These are phyloP conservation scores for Pythium apleroticum DNA, from an alignment of 352 stramenopile species.

Conservation along the genomic window DNA sequence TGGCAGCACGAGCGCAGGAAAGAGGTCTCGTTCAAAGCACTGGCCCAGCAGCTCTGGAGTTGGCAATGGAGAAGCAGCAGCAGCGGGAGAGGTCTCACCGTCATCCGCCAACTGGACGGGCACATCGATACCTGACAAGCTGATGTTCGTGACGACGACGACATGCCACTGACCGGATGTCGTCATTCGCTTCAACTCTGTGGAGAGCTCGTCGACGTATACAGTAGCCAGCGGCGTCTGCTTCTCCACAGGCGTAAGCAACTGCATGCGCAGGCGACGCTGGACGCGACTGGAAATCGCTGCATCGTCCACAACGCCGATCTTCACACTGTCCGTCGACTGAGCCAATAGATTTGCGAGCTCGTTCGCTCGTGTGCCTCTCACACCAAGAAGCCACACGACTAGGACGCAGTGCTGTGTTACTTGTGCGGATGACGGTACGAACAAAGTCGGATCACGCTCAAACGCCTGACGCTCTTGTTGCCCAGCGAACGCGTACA, in stretches of 20 bases:
- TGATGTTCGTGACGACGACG: constrained; percentile 24
- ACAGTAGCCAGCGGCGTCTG: constrained; percentile 12
- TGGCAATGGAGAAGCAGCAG: constrained; percentile 26
- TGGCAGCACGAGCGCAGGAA: constrained; percentile 54
- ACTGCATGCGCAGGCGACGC: constrained; percentile 22
- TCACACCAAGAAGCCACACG: constrained; percentile 55
- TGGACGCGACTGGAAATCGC: constrained; percentile 21
- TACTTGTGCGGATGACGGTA: constrained; percentile 28
- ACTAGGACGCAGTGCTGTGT: constrained; percentile 40
- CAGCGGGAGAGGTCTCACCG: background rate
- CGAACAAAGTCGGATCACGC: constrained; percentile 44
- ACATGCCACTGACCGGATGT: constrained; percentile 3
- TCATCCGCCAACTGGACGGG: constrained; percentile 14
- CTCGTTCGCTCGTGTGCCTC: constrained; percentile 27
- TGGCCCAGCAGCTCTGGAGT: constrained; percentile 35
- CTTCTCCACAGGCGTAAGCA: constrained; percentile 16
- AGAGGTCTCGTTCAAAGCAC: constrained; percentile 47
- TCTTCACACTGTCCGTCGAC: constrained; percentile 1
- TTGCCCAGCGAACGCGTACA: constrained; percentile 59
- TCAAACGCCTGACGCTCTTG: constrained; percentile 45
- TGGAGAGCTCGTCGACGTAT: constrained; percentile 29
- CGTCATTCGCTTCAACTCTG: constrained; percentile 19
- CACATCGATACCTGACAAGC: background rate
- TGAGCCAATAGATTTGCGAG: constrained; percentile 1
- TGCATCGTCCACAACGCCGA: constrained; percentile 19